Evolutionary conservation across 2,329 filamentous ascomycete species (phyloP).

Genomic region (Penicillium decumbens): DNA sequence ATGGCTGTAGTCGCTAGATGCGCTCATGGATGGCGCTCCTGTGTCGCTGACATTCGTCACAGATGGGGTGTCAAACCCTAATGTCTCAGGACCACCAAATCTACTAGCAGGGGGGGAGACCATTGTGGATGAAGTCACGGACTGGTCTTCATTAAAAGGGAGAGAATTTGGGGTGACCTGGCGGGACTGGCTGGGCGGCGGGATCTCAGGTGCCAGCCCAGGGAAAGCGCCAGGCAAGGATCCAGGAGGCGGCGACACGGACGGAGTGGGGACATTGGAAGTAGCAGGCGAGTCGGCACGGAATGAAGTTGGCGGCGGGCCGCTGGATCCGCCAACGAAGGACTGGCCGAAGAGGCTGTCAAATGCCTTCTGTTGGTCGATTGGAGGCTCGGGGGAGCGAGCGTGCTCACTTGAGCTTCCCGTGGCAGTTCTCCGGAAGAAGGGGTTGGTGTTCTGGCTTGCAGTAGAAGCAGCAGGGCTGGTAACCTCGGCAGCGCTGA

Average conservation of each 20-base stretch:
- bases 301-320: conserved; percentile 58
- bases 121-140: conserved; percentile 71
- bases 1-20: conserved; percentile 23
- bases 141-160: conserved; percentile 64
- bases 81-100: conserved; percentile 51
- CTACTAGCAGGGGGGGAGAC: conserved; percentile 68
- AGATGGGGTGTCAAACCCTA: conserved; percentile 44
- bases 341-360: conserved; percentile 80
- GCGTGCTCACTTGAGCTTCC: conserved; percentile 46
- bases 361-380: conserved; percentile 63
- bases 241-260: conserved; percentile 55
- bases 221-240: conserved; percentile 24
- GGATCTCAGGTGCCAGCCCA: conserved; percentile 36
- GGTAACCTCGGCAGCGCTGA: conserved; percentile 50
- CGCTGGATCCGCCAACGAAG: conserved; percentile 48
- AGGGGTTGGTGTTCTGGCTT: conserved; percentile 81
- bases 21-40: conserved; percentile 26
- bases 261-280: conserved; percentile 55
- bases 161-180: conserved; percentile 75
- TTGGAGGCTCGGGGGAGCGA: conserved; percentile 43
- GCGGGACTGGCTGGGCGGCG: conserved; percentile 65
- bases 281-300: conserved; percentile 50
- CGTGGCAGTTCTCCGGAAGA: conserved; percentile 67
- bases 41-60: conserved; percentile 34
- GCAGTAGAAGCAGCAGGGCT: conserved; percentile 62